phyloP scores from a whole-genome alignment of 1,284 basidiomycete species.

The Entoloma clypeatum region DNA sequence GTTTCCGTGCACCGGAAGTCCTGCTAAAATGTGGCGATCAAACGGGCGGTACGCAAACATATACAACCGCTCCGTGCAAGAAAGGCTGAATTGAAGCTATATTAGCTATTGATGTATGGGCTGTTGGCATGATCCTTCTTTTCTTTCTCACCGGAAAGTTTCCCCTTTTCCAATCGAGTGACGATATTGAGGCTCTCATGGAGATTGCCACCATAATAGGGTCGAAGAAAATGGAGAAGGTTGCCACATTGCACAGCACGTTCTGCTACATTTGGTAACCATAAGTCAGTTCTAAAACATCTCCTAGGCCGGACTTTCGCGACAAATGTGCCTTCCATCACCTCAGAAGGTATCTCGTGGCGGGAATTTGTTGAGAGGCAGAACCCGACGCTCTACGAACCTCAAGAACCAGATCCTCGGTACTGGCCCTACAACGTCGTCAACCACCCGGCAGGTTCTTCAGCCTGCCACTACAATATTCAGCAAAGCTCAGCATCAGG shows the following conservation, averaged over 20 bases:
- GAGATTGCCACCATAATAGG: constrained; percentile 93
- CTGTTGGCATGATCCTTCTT: constrained; percentile 88
- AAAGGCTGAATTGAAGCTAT: constrained; percentile 5
- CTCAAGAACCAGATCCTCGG: constrained; percentile 46
- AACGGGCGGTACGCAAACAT: constrained; percentile 67
- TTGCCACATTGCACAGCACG: constrained; percentile 88
- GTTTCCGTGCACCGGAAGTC: constrained; percentile 97
- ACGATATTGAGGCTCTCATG: constrained; percentile 94
- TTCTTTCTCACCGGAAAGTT: constrained; percentile 94
- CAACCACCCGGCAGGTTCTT: too few relatives aligned
- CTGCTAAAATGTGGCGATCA: constrained; percentile 94
- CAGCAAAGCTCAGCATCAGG: constrained; percentile 15
- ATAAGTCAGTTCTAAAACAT: constrained; percentile 8
- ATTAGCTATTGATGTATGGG: constrained; percentile 98
- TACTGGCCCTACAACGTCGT: constrained; percentile 58
- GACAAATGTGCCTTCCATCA: constrained; percentile 79
- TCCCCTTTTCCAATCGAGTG: constrained; percentile 91
- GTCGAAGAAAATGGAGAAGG: constrained; percentile 77
- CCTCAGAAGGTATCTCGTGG: constrained; percentile 65
- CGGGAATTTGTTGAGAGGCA: constrained; percentile 69
- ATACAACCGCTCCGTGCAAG: constrained; percentile 10
- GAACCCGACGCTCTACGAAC: constrained; percentile 70
- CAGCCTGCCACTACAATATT: constrained; percentile 20
- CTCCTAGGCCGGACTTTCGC: constrained; percentile 76
- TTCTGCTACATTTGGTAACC: constrained; percentile 15